Evolutionary conservation across 2,329 filamentous ascomycete species (phyloP).

Genomic region (Epichloe bromicola): DNA sequence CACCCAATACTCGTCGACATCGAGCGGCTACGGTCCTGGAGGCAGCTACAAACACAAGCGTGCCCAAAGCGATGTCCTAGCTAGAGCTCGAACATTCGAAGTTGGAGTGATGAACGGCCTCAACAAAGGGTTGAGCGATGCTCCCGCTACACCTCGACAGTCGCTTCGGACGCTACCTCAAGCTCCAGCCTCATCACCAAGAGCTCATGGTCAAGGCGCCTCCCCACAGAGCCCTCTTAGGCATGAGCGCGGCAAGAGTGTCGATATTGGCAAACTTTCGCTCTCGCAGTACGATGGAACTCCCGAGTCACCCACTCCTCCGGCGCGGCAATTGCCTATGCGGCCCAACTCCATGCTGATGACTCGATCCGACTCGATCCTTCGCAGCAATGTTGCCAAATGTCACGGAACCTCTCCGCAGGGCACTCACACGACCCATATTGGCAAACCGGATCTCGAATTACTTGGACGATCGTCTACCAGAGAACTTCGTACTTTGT

Average conservation of each 20-base stretch:
- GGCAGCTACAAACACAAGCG: constrained; percentile 47
- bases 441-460: constrained; percentile 62
- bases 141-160: constrained; percentile 62
- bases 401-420: constrained; percentile 18
- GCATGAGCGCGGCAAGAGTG: constrained; percentile 48
- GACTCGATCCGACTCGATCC: constrained; percentile 42
- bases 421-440: constrained; percentile 24
- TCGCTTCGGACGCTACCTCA: constrained; percentile 65
- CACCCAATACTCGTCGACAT: constrained; percentile 57
- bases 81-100: constrained; percentile 37
- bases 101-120: constrained; percentile 28
- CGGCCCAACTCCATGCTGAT: constrained; percentile 51
- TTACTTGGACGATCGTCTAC: constrained; percentile 80
- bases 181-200: constrained; percentile 37
- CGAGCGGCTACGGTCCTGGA: constrained; percentile 38
- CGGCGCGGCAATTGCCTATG: constrained; percentile 27
- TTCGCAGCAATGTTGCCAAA: constrained; percentile 20
- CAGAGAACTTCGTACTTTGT: constrained; percentile 75
- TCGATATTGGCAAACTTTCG: constrained; percentile 46
- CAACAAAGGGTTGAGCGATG: constrained; percentile 40
- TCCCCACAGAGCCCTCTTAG: constrained; percentile 12
- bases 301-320: constrained; percentile 27
- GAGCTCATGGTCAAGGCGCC: constrained; percentile 22
- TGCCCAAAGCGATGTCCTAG: constrained; percentile 58
- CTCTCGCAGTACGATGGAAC: constrained; percentile 30